Base-by-base conservation (phyloP, 306 rosid species). In the Cyamopsis tetragonoloba region DNA sequence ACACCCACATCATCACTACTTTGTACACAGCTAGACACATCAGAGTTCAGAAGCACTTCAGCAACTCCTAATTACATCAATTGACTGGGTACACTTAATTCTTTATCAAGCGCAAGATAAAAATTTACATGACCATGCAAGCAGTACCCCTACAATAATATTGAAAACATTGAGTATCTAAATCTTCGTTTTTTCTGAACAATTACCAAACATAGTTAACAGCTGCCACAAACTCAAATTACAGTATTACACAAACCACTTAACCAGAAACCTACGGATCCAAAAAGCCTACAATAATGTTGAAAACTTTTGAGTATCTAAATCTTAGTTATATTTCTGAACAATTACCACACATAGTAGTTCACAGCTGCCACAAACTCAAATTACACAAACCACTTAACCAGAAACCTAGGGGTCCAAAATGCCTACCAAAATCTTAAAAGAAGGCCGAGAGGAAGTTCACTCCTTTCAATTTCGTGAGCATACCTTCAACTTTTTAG, bases 241-340 rank as follows among this genome's bases (percentile, higher is more conserved):
- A 43, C n/a, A n/a, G n/a, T n/a, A n/a, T n/a, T n/a, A n/a, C 15
- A 56, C 20, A 62, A 71, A 59, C 27, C 74, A 22, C 61, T 66
- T 20, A 53, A 63, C 37, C 32, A 63, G 39, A 24, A 69, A 15
- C n/a, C 34, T 15, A 31, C 47, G 6, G 47, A 70, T 41, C 41
- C 39, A 66, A 7, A 44, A 48, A 31, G 14, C 14, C 23, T 17
- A 60, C 6, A 10, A 13, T 22, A n/a, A 20, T 35, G 32, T 7
- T 7, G 39, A 66, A n/a, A 61, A n/a, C n/a, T n/a, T n/a, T 2
- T 9, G 22, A 13, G 32, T 35, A 62, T 54, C 65, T 30, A 19
- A n/a, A n/a, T n/a, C 24, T 19, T 20, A 55, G 60, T 35, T 37
- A 54, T 42, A n/a, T n/a, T 14, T 17, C n/a, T 34, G 42, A 63